Percentiles rank a stretch among this genome's conserved stretches.
These are phyloP conservation scores for Metschnikowia orientalis DNA, from an alignment of 805 yeast genomes.

Conservation along the genomic window DNA sequence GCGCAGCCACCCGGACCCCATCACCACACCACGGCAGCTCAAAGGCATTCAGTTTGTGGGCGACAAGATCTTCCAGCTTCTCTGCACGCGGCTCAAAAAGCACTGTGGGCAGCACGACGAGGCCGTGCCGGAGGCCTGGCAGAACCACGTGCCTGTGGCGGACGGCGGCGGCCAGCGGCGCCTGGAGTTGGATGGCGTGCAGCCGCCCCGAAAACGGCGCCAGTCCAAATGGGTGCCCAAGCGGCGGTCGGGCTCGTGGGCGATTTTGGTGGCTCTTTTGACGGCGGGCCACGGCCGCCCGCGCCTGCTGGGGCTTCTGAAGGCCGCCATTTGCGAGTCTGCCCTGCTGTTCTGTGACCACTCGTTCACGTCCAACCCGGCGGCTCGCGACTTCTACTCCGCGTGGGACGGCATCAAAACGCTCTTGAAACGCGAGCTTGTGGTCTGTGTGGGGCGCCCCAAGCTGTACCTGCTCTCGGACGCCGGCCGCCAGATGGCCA, in stretches of 20 bases:
- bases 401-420: conserved; percentile 75
- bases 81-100: conserved; percentile 43
- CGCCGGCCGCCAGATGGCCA: conserved; percentile 62
- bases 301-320: conserved; percentile 57
- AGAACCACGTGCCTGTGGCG: conserved; percentile 9
- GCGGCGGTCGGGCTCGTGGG: conserved; percentile 80
- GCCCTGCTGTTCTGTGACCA: conserved; percentile 56
- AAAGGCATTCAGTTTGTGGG: conserved; percentile 65
- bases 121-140: conserved; percentile 39
- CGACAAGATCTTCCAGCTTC: conserved; percentile 51
- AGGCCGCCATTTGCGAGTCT: conserved; percentile 49
- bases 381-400: conserved; percentile 59
- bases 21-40: conserved; percentile 56
- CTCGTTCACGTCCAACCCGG: conserved; percentile 56
- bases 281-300: conserved; percentile 42
- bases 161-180: conserved; percentile 14
- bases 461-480: conserved; percentile 61
- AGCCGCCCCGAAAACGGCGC: conserved; percentile 8
- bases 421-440: conserved; percentile 55
- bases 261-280: conserved; percentile 60
- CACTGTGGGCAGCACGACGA: conserved; percentile 57
- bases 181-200: conserved; percentile 13
- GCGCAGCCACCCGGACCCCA: conserved; percentile 37
- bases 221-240: conserved; percentile 57
- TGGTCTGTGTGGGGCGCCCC: conserved; percentile 55